Base-by-base conservation (phyloP, 148 eudicot species). In the Chenopodium berlandieri region DNA sequence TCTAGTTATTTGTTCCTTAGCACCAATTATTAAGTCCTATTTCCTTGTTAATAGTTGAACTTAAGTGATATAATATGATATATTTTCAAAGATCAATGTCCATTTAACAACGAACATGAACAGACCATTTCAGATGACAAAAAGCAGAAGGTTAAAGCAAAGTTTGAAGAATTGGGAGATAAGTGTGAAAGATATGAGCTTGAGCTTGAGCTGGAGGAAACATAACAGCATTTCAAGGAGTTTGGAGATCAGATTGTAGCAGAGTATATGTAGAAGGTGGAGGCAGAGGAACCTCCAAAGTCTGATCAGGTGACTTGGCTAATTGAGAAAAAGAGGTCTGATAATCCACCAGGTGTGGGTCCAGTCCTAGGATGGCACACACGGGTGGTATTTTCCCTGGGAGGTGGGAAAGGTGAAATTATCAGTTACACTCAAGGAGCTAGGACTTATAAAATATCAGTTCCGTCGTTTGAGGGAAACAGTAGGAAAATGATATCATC, bases 321-420 rank as follows among this genome's bases (percentile, higher is more conserved):
- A 63, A 86, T 76, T 56, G 84, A 79, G 71, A 89, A 87, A 76
- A 88, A 84, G 73, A 87, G 76, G 60, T 44, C 80, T 60, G 94
- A 96, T 84, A 98, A 92, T 82, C 94, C 95, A 73, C 98, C 97
- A 9, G 95, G 98, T 68, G 94, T 84, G 82, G 98, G 97, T 11
- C 97, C 98, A 31, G 84, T 92, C 20, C 98, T 96, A 37, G 82
- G 92, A 86, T 96, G 99, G 99, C 90, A 90, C 75, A 84, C 98
- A 44, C 90, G 97, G 62, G 86, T 82, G 75, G 95, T 94, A 20
- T 87, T 96, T 84, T 82, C 83, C 79, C 98, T 93, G 31, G 98
- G 98, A 47, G 92, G 95, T 83, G 99, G 94, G 98, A 83, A 96
- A 94, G 88, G 99, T 94, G 7, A 96, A 94, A 84, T 78, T 96